Evolutionary conservation across 805 yeast species (phyloP), one percentile per base, ranked within the genome.

Genomic region (Yamadazyma ubonensis): DNA sequence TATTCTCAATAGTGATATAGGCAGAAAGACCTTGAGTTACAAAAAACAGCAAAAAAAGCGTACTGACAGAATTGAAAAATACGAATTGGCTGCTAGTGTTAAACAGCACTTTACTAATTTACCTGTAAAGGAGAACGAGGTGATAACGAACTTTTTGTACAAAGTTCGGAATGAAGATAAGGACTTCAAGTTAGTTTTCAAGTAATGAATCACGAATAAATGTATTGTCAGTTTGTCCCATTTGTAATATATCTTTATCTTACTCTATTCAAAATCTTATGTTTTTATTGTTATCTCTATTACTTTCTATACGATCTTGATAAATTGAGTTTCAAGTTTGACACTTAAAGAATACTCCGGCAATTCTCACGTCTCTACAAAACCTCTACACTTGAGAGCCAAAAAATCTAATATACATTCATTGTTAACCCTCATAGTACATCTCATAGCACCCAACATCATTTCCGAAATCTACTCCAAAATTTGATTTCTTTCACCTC

Each of bases 131-230:
- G 99, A 91, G 55, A 79, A 83, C 42, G 98, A 91, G 52, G 79
- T 85, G 22, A 80, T 91, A 28, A 87, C 96, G 26, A 89, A 86
- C 53, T 93, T 91, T 57, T 70, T 93, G 40, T 93, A 91, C 65
- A 82, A 86, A 52, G 89, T 87, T 38, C 80, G 79, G 54, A 83
- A 87, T 54, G 86, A 86, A 52, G 72, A 68, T 33, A 64, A 62
- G 44, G 71, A 67, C 34, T 69, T 69, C 48, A 68, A 67, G 51
- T 54, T 63, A 35, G 50, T 56, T 18, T 69, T 75, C 49, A 69
- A 67, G 42, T 59, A 34, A 21, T 15, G 29, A 17, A 16, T 35
- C 12, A n/a, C 9, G 30, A n/a, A 7, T 21, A 21, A 6, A 21
- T 9, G 6, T 9, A 7, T 21, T 9, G 23, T 7, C 9, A 6